Conservation (phyloP, 139 green algal species). For the Mesotaenium endlicherianum region DNA sequence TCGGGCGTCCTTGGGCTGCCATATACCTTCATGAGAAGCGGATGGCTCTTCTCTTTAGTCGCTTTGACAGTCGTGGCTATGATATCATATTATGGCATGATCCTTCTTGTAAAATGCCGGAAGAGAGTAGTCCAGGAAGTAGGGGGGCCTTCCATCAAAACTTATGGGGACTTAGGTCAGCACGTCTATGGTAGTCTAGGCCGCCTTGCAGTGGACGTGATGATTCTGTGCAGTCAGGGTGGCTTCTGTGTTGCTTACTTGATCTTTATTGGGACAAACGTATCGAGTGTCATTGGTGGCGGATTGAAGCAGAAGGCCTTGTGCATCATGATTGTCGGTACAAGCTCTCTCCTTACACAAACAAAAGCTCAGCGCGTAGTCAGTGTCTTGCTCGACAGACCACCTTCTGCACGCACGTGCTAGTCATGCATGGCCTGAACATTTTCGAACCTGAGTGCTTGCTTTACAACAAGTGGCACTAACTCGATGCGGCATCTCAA, state of each 20-base stretch:
- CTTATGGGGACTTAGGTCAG: slow-evolving; percentile 35
- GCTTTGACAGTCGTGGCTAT: neutral
- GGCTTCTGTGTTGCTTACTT: slow-evolving; percentile 65
- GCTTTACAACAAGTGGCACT: neutral
- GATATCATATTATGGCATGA: slow-evolving; percentile 8
- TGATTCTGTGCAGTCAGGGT: slow-evolving; percentile 57
- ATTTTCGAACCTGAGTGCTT: neutral
- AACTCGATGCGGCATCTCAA: neutral
- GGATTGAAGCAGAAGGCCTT: neutral
- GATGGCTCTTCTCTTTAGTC: slow-evolving; percentile 6
- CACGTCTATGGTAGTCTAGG: slow-evolving; percentile 6
- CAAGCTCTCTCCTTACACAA: neutral
- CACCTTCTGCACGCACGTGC: neutral
- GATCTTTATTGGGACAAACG: slow-evolving; percentile 60
- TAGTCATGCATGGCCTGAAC: neutral
- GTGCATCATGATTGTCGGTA: slow-evolving; percentile 37
- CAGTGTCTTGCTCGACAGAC: neutral
- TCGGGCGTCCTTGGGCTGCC: neutral
- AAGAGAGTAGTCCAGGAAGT: neutral
- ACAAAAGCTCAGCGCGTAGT: neutral
- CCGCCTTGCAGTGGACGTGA: neutral
- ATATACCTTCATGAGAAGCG: slow-evolving; percentile 18
- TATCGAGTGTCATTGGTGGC: neutral
- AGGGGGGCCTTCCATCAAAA: slow-evolving; percentile 6
- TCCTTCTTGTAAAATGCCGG: slow-evolving; percentile 11